Conservation (phyloP, 805 yeast species). For the Metschnikowia aberdeeniae region DNA sequence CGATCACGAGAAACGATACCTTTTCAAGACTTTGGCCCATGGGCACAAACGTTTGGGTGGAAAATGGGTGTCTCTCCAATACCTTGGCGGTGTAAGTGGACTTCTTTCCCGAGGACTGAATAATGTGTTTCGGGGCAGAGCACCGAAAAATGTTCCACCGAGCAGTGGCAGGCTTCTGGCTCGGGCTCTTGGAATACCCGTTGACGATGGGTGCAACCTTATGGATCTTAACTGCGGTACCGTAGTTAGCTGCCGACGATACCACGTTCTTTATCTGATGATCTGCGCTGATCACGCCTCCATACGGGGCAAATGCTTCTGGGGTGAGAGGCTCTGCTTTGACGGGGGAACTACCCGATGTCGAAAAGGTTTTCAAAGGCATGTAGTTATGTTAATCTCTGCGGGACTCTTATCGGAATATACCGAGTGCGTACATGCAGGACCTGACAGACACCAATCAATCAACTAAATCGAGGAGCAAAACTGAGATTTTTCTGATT, state of each 20-base stretch:
- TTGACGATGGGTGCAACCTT: slow-evolving; percentile 68
- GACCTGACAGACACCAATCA: too few relatives aligned
- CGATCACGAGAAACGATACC: slow-evolving; percentile 72
- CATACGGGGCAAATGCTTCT: slow-evolving; percentile 60
- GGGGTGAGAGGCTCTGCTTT: slow-evolving; percentile 64
- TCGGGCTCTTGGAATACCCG: slow-evolving; percentile 44
- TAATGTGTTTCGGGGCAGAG: slow-evolving; percentile 65
- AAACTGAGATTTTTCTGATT: too few relatives aligned
- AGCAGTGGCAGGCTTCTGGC: slow-evolving; percentile 49
- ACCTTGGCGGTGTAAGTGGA: slow-evolving; percentile 54
- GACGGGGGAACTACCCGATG: slow-evolving; percentile 20
- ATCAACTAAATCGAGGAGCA: too few relatives aligned
- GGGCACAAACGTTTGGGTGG: slow-evolving; percentile 89
- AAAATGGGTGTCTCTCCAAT: slow-evolving; percentile 83
- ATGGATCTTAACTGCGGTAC: slow-evolving; percentile 81
- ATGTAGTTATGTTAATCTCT: slow-evolving; percentile 16
- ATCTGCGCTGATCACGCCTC: slow-evolving; percentile 73
- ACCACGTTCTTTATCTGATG: slow-evolving; percentile 54
- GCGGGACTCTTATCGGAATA: too few relatives aligned
- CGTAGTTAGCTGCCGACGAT: slow-evolving; percentile 72
- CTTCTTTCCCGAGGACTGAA: slow-evolving; percentile 18
- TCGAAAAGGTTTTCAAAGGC: slow-evolving; percentile 40
- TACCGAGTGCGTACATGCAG: too few relatives aligned
- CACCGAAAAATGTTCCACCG: slow-evolving; percentile 85
- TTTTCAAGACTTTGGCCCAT: slow-evolving; percentile 59